These are phyloP conservation scores for Termitomyces sp. DNA, from an alignment of 768 basidiomycete genomes.

Conservation along the genomic window DNA sequence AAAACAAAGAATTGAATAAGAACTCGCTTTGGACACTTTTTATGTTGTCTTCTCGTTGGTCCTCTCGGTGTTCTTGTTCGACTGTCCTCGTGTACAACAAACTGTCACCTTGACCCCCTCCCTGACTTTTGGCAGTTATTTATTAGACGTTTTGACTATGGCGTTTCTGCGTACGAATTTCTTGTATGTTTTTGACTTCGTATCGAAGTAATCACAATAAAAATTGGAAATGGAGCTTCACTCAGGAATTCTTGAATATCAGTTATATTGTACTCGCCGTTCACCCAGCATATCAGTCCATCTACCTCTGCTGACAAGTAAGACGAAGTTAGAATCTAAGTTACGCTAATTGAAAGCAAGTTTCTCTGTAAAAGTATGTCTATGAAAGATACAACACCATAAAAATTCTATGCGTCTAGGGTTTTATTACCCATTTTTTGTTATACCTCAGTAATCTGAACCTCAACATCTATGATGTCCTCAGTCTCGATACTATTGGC, in stretches of 20 bases:
- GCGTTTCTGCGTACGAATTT: neutral
- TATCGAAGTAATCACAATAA: neutral
- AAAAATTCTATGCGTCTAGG: neutral
- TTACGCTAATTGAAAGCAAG: no score
- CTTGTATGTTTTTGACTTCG: constrained; percentile 3
- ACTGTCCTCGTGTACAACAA: neutral
- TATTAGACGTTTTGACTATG: constrained; percentile 9
- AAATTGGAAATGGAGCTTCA: neutral
- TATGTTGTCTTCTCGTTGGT: neutral
- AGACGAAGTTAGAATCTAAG: no score
- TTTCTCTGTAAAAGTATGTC: no score
- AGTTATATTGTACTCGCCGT: no score
- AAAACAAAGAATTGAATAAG: constrained; percentile 38
- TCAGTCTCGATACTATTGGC: neutral
- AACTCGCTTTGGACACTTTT: neutral
- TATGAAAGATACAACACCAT: neutral
- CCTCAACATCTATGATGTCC: neutral
- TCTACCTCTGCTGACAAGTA: no score
- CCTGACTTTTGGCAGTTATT: constrained; percentile 1
- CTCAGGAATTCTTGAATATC: no score
- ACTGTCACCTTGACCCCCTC: neutral
- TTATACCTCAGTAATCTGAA: neutral
- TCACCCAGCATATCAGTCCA: no score
- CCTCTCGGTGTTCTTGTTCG: neutral
- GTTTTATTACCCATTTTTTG: neutral